phyloP scores from a whole-genome alignment of 208 protist species.

The Acanthamoeba sp. region DNA sequence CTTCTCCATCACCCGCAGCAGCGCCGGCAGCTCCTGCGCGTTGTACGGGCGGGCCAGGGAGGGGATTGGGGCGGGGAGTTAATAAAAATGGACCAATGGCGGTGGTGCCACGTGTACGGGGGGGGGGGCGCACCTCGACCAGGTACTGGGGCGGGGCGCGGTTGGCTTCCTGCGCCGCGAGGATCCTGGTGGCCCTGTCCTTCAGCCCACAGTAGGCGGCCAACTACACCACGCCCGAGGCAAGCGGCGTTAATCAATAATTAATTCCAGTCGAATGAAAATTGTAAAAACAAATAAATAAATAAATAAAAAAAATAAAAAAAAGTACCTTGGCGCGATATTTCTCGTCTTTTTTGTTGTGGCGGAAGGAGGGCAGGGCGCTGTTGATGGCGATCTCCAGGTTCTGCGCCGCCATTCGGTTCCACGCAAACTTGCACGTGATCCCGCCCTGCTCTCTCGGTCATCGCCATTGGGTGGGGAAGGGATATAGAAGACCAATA shows the following conservation, averaged over 20 bases:
- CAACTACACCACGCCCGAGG: neutral
- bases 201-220: neutral
- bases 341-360: slow-evolving; percentile 23
- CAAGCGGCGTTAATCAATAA: too few species aligned
- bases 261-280: too few species aligned
- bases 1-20: slow-evolving; percentile 27
- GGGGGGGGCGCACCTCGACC: neutral
- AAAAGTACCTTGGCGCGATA: neutral
- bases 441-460: neutral
- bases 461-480: too few species aligned
- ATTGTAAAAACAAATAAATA: neutral
- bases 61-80: too few species aligned
- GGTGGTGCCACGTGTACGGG: too few species aligned
- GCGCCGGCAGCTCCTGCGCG: slow-evolving; percentile 14
- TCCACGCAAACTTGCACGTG: slow-evolving; percentile 70
- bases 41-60: too few species aligned
- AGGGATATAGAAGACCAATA: too few species aligned
- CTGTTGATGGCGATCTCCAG: slow-evolving; percentile 37
- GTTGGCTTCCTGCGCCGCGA: neutral
- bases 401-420: slow-evolving; percentile 26
- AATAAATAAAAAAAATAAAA: neutral
- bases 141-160: neutral
- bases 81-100: too few species aligned
- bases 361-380: slow-evolving; percentile 38
- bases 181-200: neutral